Conservation (phyloP, 2,329 filamentous ascomycete genomes). For the Immersiporthe knoxdaviesiana region DNA sequence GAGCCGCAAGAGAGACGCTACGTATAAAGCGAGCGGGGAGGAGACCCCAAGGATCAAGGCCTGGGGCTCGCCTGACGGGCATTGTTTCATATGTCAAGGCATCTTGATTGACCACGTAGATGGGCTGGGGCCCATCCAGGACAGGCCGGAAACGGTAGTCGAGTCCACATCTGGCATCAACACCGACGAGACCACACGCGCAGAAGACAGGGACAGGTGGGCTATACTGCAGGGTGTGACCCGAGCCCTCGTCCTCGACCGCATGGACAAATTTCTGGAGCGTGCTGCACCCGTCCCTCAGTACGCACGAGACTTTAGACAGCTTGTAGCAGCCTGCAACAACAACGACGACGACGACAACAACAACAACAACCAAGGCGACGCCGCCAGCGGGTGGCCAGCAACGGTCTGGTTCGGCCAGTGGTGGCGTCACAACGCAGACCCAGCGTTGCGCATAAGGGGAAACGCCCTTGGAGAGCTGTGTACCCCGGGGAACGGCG, state of each 20-base stretch:
- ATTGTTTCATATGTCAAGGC: slow-evolving; percentile 17
- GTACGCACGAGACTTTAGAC: slow-evolving; percentile 15
- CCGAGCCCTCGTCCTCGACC: slow-evolving; percentile 19
- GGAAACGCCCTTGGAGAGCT: neutral
- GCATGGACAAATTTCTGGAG: slow-evolving; percentile 20
- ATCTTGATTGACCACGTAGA: slow-evolving; percentile 16
- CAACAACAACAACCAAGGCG: no score
- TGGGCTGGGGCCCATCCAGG: slow-evolving; percentile 4
- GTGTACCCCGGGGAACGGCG: neutral
- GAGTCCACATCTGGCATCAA: slow-evolving; percentile 17
- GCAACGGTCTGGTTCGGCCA: slow-evolving; percentile 6
- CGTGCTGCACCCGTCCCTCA: neutral
- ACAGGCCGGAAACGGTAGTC: neutral
- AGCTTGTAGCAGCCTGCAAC: neutral
- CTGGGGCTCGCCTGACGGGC: neutral
- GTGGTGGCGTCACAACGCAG: slow-evolving; percentile 15
- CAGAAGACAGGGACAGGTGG: neutral
- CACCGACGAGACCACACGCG: neutral
- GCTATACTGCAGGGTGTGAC: neutral
- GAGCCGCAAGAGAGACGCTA: neutral
- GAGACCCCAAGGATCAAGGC: neutral
- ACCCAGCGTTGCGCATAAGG: slow-evolving; percentile 1
- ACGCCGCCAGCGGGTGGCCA: no score
- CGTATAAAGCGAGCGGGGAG: slow-evolving; percentile 14
- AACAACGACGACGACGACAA: no score